These are phyloP conservation scores for Colletotrichum viniferum DNA, from an alignment of 2,329 filamentous ascomycete genomes.

Conservation along the genomic window DNA sequence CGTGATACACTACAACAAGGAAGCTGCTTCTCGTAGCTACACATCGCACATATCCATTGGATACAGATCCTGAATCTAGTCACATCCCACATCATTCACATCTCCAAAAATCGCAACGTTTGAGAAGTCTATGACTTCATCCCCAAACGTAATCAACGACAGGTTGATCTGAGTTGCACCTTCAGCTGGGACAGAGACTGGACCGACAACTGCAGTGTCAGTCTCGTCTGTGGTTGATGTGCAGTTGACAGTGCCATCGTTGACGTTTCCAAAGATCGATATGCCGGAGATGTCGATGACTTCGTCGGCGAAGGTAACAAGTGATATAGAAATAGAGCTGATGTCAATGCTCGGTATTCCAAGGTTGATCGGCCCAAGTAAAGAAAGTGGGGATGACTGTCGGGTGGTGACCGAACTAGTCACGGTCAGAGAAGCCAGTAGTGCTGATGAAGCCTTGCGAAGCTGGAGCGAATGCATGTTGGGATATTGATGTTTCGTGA, in stretches of 20 bases:
- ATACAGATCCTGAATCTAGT: not conserved
- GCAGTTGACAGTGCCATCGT: not conserved
- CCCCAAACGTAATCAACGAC: not conserved
- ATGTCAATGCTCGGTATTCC: not conserved
- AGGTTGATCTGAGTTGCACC: not conserved
- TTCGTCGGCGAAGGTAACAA: not conserved
- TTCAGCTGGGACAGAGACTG: not conserved
- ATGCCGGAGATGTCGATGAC: not conserved
- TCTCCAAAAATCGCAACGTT: not conserved
- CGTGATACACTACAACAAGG: not conserved
- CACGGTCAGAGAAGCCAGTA: not conserved
- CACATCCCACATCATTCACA: not conserved
- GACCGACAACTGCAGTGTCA: not conserved
- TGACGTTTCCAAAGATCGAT: not conserved
- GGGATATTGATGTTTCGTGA: not conserved
- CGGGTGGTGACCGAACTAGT: not conserved
- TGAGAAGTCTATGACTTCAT: not conserved
- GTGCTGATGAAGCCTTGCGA: not conserved
- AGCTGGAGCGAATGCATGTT: not conserved
- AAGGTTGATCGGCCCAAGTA: not conserved
- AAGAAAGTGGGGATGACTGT: not conserved
- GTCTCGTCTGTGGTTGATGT: not conserved
- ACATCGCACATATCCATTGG: not conserved
- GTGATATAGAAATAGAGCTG: not conserved
- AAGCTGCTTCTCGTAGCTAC: not conserved